Evolutionary conservation across 306 rosid genomes (phyloP).

Genomic region (Trifolium repens): DNA sequence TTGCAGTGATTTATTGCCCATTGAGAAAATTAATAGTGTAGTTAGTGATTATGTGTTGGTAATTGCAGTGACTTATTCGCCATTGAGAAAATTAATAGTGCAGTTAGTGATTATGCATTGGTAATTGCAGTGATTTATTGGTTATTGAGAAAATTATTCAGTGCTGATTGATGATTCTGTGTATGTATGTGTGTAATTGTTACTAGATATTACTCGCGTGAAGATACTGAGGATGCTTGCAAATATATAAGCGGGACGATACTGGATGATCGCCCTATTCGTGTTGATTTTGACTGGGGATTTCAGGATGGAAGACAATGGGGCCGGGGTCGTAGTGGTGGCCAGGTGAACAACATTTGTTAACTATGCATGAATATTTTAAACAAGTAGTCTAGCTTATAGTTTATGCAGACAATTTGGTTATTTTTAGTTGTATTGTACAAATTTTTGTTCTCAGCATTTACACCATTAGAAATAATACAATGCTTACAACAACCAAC

Average conservation of each 20-base stretch:
- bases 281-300: constrained; percentile 99
- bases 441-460: background rate
- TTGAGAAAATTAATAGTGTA: background rate
- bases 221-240: constrained; percentile 95
- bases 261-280: constrained; percentile 98
- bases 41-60: constrained; percentile 5
- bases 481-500: background rate
- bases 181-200: constrained; percentile 32
- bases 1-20: constrained; percentile 8
- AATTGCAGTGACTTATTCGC: constrained; percentile 14
- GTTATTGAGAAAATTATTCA: background rate
- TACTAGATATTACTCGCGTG: constrained; percentile 85
- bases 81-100: background rate
- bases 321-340: constrained; percentile 99
- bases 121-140: constrained; percentile 19
- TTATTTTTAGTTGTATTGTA: background rate
- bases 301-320: constrained; percentile 97
- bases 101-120: background rate
- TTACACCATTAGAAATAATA: background rate
- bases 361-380: background rate
- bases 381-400: background rate
- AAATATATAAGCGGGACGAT: constrained; percentile 93
- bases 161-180: constrained; percentile 8
- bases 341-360: constrained; percentile 62
- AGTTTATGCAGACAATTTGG: background rate